phyloP scores from a whole-genome alignment of 2,329 filamentous ascomycete genomes.

The Microsporum ferrugineum region DNA sequence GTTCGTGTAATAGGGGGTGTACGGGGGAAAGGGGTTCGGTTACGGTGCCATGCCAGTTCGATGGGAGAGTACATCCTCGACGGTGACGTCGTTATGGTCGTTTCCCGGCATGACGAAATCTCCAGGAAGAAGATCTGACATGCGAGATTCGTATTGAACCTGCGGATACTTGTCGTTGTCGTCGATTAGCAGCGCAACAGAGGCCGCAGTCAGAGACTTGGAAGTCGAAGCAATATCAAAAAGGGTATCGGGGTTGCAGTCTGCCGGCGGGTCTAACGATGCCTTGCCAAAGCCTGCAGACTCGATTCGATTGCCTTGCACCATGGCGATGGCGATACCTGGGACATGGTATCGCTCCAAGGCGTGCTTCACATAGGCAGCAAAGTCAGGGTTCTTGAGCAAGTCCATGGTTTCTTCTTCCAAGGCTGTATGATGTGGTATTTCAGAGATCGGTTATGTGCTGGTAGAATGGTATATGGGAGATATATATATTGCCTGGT shows the following conservation, averaged over 20 bases:
- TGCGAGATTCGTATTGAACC: constrained; percentile 38
- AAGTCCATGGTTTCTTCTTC: background rate
- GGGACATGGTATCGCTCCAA: background rate
- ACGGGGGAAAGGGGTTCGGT: constrained; percentile 17
- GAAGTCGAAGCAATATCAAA: constrained; percentile 19
- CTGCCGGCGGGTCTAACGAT: background rate
- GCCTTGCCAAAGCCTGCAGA: background rate
- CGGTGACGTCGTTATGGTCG: constrained; percentile 39
- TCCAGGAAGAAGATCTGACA: constrained; percentile 38
- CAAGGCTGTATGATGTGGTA: background rate
- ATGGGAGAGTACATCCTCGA: constrained; percentile 46
- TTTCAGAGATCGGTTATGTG: no score
- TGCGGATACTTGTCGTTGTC: constrained; percentile 25
- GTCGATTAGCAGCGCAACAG: constrained; percentile 34
- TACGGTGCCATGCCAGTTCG: constrained; percentile 41
- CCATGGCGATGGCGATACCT: background rate
- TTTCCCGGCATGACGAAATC: constrained; percentile 43
- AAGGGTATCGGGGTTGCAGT: constrained; percentile 16
- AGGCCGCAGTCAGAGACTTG: constrained; percentile 21
- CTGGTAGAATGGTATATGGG: no score
- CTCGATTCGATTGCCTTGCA: background rate
- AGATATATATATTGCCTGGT: no score
- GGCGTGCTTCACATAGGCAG: background rate
- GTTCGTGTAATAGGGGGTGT: background rate
- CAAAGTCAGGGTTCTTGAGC: background rate